Base-by-base conservation (phyloP, 2,329 filamentous ascomycete genomes). In the Samsoniella hepiali region DNA sequence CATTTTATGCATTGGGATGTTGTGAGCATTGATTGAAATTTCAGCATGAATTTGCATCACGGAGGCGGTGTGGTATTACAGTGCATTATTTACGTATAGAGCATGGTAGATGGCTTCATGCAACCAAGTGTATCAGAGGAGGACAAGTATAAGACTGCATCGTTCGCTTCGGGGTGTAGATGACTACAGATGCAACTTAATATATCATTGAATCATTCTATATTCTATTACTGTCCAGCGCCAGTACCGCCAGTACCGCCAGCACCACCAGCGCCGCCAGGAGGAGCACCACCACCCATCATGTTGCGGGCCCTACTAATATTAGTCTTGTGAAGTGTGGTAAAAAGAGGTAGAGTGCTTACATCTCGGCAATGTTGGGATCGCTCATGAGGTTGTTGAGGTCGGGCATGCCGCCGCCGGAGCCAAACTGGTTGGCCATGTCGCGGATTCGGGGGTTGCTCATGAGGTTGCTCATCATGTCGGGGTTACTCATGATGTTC, bases 401-500 rank as follows among this genome's bases (percentile, higher is more conserved):
- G 76, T 98, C 92, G 8, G 95, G 95, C 90, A 97, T 93, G 58
- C 94, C 94, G 59, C 90, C 91, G 50, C 90, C 90, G 61, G 82
- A 80, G 65, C 85, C 86, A 73, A 96, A 93, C 70, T 85, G 86
- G 72, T 90, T 88, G 53, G 92, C 93, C 92, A 97, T 94, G 73
- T 96, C 87, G 63, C 91, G 85, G 66, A 98, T 79, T 66, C 88
- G 86, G 3, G 95, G 95, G 81, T 99, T 98, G 82, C 82, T 92
- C 93, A 99, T 97, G 64, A 99, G 78, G 75, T 93, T 95, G 74
- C 82, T 85, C 87, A 98, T 90, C 81, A 93, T 87, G 10, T 96
- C 91, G 0, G 95, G 95, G 79, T 99, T 97, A 79, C 88, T 91
- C 95, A 98, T 98, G 62, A 99, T 78, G 77, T 91, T 97, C 81